A percentile compares a stretch with the other conserved stretches of the same genome.
phyloP scores from a whole-genome alignment of 2,329 filamentous ascomycete genomes.

The Harringtonia lauricola region DNA sequence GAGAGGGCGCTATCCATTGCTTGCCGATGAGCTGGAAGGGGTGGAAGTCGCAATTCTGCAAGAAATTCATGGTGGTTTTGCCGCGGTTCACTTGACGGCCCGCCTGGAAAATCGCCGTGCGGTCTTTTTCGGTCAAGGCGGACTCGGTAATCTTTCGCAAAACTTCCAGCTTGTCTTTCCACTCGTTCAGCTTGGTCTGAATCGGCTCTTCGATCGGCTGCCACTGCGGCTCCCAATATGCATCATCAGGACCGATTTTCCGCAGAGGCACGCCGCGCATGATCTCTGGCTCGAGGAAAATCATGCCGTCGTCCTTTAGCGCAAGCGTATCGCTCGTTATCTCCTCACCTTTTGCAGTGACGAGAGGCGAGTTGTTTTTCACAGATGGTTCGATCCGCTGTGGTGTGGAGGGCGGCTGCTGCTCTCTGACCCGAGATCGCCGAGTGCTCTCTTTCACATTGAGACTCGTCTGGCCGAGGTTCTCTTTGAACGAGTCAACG shows the following conservation, averaged over 20 bases:
- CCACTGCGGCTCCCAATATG: slow-evolving; percentile 47
- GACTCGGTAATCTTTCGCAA: slow-evolving; percentile 22
- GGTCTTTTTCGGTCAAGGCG: slow-evolving; percentile 19
- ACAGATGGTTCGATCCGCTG: not conserved
- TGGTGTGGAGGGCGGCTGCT: not conserved
- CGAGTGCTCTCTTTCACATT: not conserved
- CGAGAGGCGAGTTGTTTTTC: no score
- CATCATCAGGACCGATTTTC: slow-evolving; percentile 36
- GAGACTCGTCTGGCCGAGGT: not conserved
- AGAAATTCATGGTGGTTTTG: slow-evolving; percentile 38
- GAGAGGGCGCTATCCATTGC: slow-evolving; percentile 31
- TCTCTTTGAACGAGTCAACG: no score
- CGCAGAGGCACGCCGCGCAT: slow-evolving; percentile 41
- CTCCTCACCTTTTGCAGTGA: slow-evolving; percentile 15
- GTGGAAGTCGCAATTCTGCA: slow-evolving; percentile 38
- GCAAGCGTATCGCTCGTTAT: slow-evolving; percentile 35
- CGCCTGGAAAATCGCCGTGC: slow-evolving; percentile 38
- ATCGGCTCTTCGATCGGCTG: slow-evolving; percentile 31
- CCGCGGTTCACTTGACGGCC: slow-evolving; percentile 47
- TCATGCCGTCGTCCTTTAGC: slow-evolving; percentile 35
- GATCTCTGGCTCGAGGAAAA: slow-evolving; percentile 39
- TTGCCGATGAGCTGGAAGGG: slow-evolving; percentile 47
- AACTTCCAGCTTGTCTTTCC: slow-evolving; percentile 37
- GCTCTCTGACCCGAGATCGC: not conserved
- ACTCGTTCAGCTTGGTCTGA: slow-evolving; percentile 31